Base-by-base conservation (phyloP, 352 stramenopile species). In the Globisporangium viniferum region DNA sequence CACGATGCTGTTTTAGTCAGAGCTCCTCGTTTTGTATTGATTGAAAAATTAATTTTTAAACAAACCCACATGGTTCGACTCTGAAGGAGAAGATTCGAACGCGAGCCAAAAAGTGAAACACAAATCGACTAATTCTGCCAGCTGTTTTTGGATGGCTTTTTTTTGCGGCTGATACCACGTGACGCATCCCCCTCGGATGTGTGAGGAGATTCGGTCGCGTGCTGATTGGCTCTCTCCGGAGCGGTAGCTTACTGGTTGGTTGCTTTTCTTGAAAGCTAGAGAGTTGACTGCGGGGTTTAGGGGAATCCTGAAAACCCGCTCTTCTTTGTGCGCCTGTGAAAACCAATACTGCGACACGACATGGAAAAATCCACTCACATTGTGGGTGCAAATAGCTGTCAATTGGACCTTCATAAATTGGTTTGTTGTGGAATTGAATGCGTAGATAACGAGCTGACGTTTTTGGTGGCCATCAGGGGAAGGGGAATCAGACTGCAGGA, bases 51-150 rank as follows among this genome's bases (percentile, higher is more conserved):
- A 48, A 48, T 48, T 48, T 14, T 5, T 24, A 24, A n/a, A 4
- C 15, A 33, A 33, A 33, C 31, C 31, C 31, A n/a, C 12, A n/a
- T 48, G 41, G 36, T 8, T 14, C 35, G 35, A 10, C 35, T 14
- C 24, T 24, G 24, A 24, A 24, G 24, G 24, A 24, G 24, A 24
- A 24, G 51, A 57, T 57, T 57, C 51, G 24, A 35, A 36, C 24
- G 14, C n/a, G 14, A 18, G 51, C 51, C 5, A 27, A 31, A 27
- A 31, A 31, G 53, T 39, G 53, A 59, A 44, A 29, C 54, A 59
- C 29, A n/a, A 59, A 41, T 59, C 54, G 54, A 59, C 54, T 59
- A 59, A 59, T 59, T n/a, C 54, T 44, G 54, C 54, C 54, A 59
- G 29, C n/a, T 44, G 54, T 8, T 59, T 31, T 6, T 20, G 27